These are phyloP conservation scores for Erodium texanum DNA, from an alignment of 441 rosid genomes.

Conservation along the genomic window DNA sequence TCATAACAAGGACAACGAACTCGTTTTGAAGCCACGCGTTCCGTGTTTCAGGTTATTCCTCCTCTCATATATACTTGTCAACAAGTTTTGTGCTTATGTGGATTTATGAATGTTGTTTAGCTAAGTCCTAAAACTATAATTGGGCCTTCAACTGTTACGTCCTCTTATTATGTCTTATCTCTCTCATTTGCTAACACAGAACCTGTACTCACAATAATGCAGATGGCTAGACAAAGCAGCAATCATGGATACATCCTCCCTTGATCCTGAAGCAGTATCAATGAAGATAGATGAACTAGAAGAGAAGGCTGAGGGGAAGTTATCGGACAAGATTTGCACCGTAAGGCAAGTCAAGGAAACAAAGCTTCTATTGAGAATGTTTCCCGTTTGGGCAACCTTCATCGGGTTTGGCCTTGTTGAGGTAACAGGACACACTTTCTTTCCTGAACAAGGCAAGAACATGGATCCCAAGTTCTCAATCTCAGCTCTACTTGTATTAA, in stretches of 20 bases:
- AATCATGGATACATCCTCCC: background rate
- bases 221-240: conserved; percentile 9
- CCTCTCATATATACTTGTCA: too few species aligned
- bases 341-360: background rate
- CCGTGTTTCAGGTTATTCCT: background rate
- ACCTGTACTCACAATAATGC: background rate
- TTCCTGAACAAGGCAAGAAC: conserved; percentile 1
- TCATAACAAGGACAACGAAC: background rate
- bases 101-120: background rate
- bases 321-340: background rate
- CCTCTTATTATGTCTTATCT: too few species aligned
- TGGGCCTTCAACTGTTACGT: too few species aligned
- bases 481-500: background rate
- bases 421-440: conserved; percentile 1
- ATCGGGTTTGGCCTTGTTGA: background rate
- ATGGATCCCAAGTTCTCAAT: background rate
- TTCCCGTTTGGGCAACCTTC: background rate
- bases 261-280: background rate
- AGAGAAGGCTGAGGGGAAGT: background rate
- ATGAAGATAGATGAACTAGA: background rate
- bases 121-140: too few species aligned
- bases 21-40: background rate
- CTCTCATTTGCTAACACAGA: too few species aligned
- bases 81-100: too few species aligned
- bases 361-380: conserved; percentile 2